These are phyloP conservation scores for Albophoma yamanashiensis DNA, from an alignment of 2,329 filamentous ascomycete genomes.

Conservation along the genomic window DNA sequence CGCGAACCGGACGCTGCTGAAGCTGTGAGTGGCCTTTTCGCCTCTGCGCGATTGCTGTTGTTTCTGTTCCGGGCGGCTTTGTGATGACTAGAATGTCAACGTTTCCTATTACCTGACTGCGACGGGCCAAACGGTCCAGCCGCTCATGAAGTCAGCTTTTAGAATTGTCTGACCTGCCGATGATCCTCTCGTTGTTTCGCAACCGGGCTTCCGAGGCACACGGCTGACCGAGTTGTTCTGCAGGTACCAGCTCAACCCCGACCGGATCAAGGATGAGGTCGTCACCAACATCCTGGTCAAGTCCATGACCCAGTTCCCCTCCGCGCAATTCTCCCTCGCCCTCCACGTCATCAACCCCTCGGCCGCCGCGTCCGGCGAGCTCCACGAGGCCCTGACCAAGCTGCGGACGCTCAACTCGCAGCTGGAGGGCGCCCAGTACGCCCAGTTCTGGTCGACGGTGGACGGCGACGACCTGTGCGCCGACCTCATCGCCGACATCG, in stretches of 20 bases:
- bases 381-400: slow-evolving; percentile 86
- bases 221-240: neutral
- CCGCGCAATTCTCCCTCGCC: slow-evolving; percentile 86
- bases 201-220: neutral
- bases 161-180: slow-evolving; percentile 59
- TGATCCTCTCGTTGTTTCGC: neutral
- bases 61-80: slow-evolving; percentile 9
- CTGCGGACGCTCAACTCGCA: slow-evolving; percentile 75
- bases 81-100: slow-evolving; percentile 72
- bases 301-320: slow-evolving; percentile 92
- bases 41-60: slow-evolving; percentile 5
- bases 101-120: slow-evolving; percentile 98
- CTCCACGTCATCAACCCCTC: slow-evolving; percentile 88
- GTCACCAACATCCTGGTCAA: slow-evolving; percentile 99
- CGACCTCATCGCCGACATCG: slow-evolving; percentile 87
- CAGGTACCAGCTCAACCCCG: slow-evolving; percentile 99
- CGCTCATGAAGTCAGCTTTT: slow-evolving; percentile 25
- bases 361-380: slow-evolving; percentile 52
- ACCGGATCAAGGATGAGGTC: slow-evolving; percentile 92
- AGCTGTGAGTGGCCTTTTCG: slow-evolving; percentile 63
- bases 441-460: slow-evolving; percentile 83
- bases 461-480: slow-evolving; percentile 94
- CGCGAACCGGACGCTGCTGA: slow-evolving; percentile 89
- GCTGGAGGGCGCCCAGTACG: slow-evolving; percentile 84
- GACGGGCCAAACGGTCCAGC: slow-evolving; percentile 28